Percentiles rank a stretch among this genome's conserved stretches.
Evolutionary conservation across 371 early-diverging fungal genomes (phyloP).

Genomic region (Syncephalis plumigaleata): DNA sequence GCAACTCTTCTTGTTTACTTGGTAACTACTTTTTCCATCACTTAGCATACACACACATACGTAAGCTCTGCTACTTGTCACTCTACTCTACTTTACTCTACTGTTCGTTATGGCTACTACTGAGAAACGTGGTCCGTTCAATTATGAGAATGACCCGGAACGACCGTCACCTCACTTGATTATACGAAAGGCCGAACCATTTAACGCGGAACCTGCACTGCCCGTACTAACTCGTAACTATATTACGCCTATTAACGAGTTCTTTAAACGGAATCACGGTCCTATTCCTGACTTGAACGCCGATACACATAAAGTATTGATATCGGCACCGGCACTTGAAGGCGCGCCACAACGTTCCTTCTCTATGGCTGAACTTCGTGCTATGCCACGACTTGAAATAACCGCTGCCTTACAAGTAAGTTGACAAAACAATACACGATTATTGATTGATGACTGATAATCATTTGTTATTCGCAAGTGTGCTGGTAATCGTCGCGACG

Average conservation of each 20-base stretch:
- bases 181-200: conserved; percentile 12
- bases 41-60: too few relatives aligned
- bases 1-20: too few relatives aligned
- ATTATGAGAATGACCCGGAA: conserved; percentile 4
- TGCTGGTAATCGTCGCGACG: conserved; percentile 70
- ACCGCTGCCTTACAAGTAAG: conserved; percentile 6
- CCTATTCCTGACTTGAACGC: conserved; percentile 38
- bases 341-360: conserved; percentile 13
- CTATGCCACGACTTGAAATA: conserved; percentile 15
- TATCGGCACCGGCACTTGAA: conserved; percentile 25
- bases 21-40: too few relatives aligned
- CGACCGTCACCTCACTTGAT: conserved; percentile 1
- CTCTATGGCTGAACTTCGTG: conserved; percentile 31
- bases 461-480: too few relatives aligned
- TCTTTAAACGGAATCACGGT: conserved; percentile 67
- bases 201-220: conserved; percentile 38
- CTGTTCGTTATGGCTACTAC: too few relatives aligned
- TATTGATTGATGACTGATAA: too few relatives aligned
- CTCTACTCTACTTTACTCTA: too few relatives aligned
- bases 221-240: conserved; percentile 24
- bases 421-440: too few relatives aligned
- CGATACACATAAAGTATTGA: neutral
- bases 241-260: conserved; percentile 32
- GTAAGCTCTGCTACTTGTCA: too few relatives aligned
- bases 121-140: conserved; percentile 1